Percentiles rank a stretch among this genome's conserved stretches.
Conservation (phyloP, 2,329 filamentous ascomycete species). For the Aspergillus pseudonomiae region DNA sequence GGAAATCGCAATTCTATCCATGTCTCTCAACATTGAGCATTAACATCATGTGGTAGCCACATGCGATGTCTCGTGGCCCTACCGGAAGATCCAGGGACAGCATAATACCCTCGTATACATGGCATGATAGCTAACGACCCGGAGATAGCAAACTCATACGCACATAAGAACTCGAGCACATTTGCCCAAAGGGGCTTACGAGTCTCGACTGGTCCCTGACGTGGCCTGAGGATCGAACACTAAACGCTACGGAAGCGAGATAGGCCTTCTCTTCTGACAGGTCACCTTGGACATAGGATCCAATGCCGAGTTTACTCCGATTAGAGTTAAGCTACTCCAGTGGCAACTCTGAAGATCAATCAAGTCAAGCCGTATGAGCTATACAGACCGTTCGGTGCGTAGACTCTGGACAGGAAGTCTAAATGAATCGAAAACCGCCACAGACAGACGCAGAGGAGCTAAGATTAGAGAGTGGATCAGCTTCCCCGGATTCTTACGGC, state of each 20-base stretch:
- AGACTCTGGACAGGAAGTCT: not conserved
- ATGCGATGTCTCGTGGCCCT: not conserved
- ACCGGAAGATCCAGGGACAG: not conserved
- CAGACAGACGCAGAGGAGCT: not conserved
- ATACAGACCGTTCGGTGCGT: not conserved
- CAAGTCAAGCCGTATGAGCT: not conserved
- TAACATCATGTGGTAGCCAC: not conserved
- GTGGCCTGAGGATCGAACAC: not conserved
- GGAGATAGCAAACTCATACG: not conserved
- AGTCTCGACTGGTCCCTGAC: not conserved
- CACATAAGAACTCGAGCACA: not conserved
- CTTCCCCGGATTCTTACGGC: slow-evolving; percentile 15
- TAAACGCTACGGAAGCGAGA: not conserved
- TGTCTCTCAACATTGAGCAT: not conserved
- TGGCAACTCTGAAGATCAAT: not conserved
- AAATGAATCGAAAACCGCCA: not conserved
- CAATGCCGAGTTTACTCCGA: not conserved
- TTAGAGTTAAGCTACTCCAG: not conserved
- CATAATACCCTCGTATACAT: not conserved
- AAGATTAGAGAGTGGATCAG: slow-evolving; percentile 10
- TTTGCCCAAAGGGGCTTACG: not conserved
- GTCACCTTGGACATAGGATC: not conserved
- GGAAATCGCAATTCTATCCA: not conserved
- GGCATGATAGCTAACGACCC: not conserved
- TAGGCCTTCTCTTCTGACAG: not conserved